Percentiles rank a stretch among this genome's conserved stretches.
phyloP scores from a whole-genome alignment of 2,329 filamentous ascomycete species.

The Pseudogymnoascus sp. region DNA sequence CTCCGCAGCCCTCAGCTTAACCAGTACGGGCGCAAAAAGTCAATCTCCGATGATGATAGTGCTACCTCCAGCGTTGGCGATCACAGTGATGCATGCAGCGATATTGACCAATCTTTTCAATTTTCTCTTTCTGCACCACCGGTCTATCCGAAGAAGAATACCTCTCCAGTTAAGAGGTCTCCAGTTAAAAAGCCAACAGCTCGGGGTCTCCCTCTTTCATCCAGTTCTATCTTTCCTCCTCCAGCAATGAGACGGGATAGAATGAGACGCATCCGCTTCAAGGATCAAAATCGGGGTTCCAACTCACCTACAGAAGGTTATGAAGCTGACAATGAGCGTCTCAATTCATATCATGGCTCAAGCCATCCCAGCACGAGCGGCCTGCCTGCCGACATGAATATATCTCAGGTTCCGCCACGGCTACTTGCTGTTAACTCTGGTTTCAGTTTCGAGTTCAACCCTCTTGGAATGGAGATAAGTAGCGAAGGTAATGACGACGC shows the following conservation, averaged over 20 bases:
- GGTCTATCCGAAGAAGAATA: background rate
- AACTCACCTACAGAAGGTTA: background rate
- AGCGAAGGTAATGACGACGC: background rate
- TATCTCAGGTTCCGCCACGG: background rate
- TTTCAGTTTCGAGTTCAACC: slow-evolving; percentile 4
- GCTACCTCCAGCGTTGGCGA: background rate
- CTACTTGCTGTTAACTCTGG: slow-evolving; percentile 4
- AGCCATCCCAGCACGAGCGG: background rate
- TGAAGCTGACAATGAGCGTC: background rate
- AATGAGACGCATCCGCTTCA: background rate
- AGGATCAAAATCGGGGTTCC: background rate
- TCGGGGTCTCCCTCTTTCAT: background rate
- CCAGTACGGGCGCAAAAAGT: background rate
- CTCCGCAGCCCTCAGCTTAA: background rate
- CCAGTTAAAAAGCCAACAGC: background rate
- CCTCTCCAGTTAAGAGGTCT: background rate
- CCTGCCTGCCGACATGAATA: background rate
- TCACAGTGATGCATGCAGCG: background rate
- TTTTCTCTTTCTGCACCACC: background rate
- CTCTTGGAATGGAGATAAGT: background rate
- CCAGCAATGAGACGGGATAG: background rate
- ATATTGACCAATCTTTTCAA: background rate
- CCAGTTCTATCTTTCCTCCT: background rate
- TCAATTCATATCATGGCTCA: background rate
- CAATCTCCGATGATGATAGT: background rate